Base-by-base conservation (phyloP, 805 yeast genomes). In the Pichia eremophila region DNA sequence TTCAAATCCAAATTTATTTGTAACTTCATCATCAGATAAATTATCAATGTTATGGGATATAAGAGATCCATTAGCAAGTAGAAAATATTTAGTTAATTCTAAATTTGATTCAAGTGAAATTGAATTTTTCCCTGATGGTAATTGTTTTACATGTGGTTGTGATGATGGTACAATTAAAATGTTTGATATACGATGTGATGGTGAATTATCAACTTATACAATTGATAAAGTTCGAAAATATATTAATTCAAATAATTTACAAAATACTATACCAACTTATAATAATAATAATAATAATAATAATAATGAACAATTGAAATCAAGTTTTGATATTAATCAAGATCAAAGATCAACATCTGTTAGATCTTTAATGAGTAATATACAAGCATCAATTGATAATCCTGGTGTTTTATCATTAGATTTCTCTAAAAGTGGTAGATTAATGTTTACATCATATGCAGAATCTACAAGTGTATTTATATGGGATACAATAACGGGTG, bases 141-240 rank as follows among this genome's bases (percentile, higher is more conserved):
- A 81, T 49, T 73, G 87, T 1, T 78, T 89, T 55, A 78, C 76
- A 0, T 73, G 83, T 3, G 96, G 96, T 1, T 74, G 84, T 41
- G 96, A 88, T 58, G 95, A 85, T 61, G 90, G 91, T 4, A 61
- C 72, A 0, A 68, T 85, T 27, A 72, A 85, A 49, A 64, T 87
- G 47, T 84, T 77, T 62, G 97, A 89, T 61, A 63, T 86, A 41
- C 71, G 96, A 52, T 72, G 89, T 2, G 95, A 85, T 59, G 78
- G 93, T 52, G 81, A 77, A 52, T 59, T 88, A 40, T 72, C 78
- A 9, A 61, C 56, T 17, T 87, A 79, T 61, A 64, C 56, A 25
- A 54, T 68, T 32, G 51, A 53, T 7, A 41, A 41, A 12, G 47
- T 51, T 7, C 46, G 47, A 8, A 50, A 31, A 32, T 51, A 53